These are phyloP conservation scores for Daucus carota DNA, from an alignment of 129 eudicot species.

Conservation along the genomic window DNA sequence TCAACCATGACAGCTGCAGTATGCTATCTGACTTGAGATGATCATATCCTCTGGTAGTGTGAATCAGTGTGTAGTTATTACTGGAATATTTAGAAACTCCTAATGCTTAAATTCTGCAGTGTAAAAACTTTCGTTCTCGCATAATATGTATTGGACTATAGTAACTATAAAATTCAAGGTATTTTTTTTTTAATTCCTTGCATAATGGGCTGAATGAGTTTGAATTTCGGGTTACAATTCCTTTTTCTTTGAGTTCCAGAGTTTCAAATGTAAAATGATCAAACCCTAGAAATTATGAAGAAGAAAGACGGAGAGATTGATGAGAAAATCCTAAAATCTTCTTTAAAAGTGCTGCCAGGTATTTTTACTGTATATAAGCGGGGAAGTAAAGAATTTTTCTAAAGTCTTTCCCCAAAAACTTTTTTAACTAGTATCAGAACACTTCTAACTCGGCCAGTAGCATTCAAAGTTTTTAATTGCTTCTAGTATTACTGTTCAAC, in stretches of 20 bases:
- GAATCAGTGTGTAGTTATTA: background rate
- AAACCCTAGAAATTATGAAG: too few species aligned
- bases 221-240: background rate
- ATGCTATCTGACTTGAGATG: background rate
- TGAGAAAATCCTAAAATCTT: too few species aligned
- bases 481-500: too few species aligned
- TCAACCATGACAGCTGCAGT: background rate
- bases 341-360: background rate
- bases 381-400: too few species aligned
- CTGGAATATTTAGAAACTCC: background rate
- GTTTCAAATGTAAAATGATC: background rate
- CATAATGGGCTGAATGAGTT: background rate
- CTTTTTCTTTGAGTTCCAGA: background rate
- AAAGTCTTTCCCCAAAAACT: too few species aligned
- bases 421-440: too few species aligned
- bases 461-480: too few species aligned
- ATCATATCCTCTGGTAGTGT: background rate
- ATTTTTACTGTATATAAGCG: too few species aligned
- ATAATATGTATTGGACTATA: too few species aligned
- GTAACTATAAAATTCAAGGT: too few species aligned
- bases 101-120: background rate
- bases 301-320: background rate
- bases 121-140: background rate
- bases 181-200: too few species aligned
- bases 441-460: too few species aligned